Evolutionary conservation across 768 basidiomycete genomes (phyloP).

Genomic region (Rubroboletus pulcherrimus): DNA sequence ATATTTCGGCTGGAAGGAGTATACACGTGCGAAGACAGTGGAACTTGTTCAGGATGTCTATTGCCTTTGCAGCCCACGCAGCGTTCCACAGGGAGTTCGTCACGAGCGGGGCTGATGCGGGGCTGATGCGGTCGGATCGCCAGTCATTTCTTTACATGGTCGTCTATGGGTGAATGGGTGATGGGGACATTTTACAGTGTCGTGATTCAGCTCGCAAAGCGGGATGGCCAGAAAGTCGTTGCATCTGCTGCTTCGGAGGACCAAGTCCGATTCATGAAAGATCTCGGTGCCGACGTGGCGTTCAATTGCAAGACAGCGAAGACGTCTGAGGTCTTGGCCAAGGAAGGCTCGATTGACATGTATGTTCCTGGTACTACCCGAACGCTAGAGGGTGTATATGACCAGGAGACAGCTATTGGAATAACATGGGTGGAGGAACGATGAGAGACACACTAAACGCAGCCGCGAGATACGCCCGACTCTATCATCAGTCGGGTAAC

Average conservation of each 20-base stretch:
- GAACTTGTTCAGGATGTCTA: constrained; percentile 1
- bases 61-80: neutral
- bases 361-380: constrained; percentile 14
- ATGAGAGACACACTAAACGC: constrained; percentile 47
- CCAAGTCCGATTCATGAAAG: constrained; percentile 57
- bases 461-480: constrained; percentile 38
- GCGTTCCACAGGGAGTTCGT: constrained; percentile 41
- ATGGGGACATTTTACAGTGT: constrained; percentile 22
- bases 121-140: constrained; percentile 53
- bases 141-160: neutral
- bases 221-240: constrained; percentile 55
- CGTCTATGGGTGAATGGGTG: neutral
- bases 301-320: constrained; percentile 67
- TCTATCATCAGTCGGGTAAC: constrained; percentile 35
- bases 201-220: constrained; percentile 47
- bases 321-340: constrained; percentile 45
- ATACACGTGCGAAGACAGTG: constrained; percentile 38
- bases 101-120: constrained; percentile 38
- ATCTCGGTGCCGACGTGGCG: constrained; percentile 57
- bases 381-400: neutral
- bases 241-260: constrained; percentile 64
- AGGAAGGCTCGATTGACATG: constrained; percentile 53
- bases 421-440: constrained; percentile 54
- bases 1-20: constrained; percentile 30
- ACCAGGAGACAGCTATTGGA: constrained; percentile 13